These are phyloP conservation scores for Alternaria arbusti DNA, from an alignment of 2,329 filamentous ascomycete genomes.

Conservation along the genomic window DNA sequence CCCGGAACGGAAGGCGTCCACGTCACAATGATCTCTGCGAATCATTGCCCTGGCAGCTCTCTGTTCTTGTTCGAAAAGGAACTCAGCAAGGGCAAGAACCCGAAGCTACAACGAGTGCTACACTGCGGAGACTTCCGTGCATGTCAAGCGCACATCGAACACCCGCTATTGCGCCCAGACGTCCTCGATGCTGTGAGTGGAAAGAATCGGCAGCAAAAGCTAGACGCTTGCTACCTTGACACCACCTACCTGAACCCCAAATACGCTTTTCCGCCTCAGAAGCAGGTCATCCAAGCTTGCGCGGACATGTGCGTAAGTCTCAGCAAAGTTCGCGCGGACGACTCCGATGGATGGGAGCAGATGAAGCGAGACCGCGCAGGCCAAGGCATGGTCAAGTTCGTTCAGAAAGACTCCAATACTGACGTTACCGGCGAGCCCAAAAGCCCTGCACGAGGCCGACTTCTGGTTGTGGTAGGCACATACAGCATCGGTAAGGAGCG, in stretches of 20 bases:
- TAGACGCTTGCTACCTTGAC: conserved; percentile 95
- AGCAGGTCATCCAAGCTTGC: conserved; percentile 85
- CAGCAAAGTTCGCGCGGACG: conserved; percentile 68
- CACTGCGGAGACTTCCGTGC: conserved; percentile 97
- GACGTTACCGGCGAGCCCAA: conserved; percentile 36
- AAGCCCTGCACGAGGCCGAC: conserved; percentile 62
- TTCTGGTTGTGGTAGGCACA: conserved; percentile 92
- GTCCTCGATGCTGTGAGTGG: conserved; percentile 73
- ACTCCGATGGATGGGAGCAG: conserved; percentile 62
- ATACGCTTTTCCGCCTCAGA: conserved; percentile 90
- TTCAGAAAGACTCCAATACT: conserved; percentile 55
- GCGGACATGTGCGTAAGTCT: conserved; percentile 85
- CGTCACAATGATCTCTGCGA: conserved; percentile 95
- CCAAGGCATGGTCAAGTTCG: conserved; percentile 68
- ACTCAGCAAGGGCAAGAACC: conserved; percentile 64
- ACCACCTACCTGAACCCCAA: conserved; percentile 96
- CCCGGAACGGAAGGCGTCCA: conserved; percentile 81
- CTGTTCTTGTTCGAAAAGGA: conserved; percentile 90
- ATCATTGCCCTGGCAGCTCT: conserved; percentile 95
- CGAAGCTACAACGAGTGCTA: conserved; percentile 76
- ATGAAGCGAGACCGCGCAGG: conserved; percentile 63
- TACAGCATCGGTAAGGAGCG: conserved; percentile 98
- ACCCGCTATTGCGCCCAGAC: conserved; percentile 81
- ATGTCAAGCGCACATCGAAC: conserved; percentile 80
- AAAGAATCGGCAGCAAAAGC: conserved; percentile 78